Evolutionary conservation across 1,284 basidiomycete species (phyloP).

Genomic region (Leucoagaricus sp.): DNA sequence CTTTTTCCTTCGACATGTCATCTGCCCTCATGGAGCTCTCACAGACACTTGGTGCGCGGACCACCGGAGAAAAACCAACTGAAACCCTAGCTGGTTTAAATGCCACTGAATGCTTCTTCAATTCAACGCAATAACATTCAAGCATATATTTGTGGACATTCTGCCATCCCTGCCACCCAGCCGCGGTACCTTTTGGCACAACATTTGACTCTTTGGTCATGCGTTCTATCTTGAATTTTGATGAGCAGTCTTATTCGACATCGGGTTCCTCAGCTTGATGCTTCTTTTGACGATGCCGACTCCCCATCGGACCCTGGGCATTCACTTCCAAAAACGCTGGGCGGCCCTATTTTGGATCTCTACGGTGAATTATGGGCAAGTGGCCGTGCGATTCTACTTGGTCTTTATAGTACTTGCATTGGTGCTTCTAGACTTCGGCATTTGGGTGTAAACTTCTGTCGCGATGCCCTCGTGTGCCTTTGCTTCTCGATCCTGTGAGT

Average conservation of each 20-base stretch:
- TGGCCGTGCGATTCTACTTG: constrained; percentile 2
- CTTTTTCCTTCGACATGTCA: constrained; percentile 1
- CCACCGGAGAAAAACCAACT: not conserved
- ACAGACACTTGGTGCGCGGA: not conserved
- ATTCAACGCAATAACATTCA: constrained; percentile 8
- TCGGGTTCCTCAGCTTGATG: not conserved
- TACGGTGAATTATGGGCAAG: not conserved
- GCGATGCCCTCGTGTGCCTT: not conserved
- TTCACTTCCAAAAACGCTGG: not conserved
- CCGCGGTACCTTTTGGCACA: constrained; percentile 3
- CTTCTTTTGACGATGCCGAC: constrained; percentile 1
- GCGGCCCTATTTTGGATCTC: not conserved
- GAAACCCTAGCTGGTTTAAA: not conserved
- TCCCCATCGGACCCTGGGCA: not conserved
- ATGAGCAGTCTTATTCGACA: not conserved
- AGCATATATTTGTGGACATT: constrained; percentile 8
- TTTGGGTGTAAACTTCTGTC: constrained; percentile 1
- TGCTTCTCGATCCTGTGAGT: not conserved
- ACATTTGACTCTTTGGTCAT: not conserved
- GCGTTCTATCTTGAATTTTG: not conserved
- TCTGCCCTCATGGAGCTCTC: not conserved
- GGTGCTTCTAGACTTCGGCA: constrained; percentile 10
- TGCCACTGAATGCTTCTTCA: constrained; percentile 2
- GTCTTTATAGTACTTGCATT: not conserved
- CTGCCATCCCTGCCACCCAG: constrained; percentile 2